Percentiles rank a stretch among this genome's conserved stretches.
These are phyloP conservation scores for Dimargaris xerosporica DNA, from an alignment of 192 early-diverging fungal species.

Conservation along the genomic window DNA sequence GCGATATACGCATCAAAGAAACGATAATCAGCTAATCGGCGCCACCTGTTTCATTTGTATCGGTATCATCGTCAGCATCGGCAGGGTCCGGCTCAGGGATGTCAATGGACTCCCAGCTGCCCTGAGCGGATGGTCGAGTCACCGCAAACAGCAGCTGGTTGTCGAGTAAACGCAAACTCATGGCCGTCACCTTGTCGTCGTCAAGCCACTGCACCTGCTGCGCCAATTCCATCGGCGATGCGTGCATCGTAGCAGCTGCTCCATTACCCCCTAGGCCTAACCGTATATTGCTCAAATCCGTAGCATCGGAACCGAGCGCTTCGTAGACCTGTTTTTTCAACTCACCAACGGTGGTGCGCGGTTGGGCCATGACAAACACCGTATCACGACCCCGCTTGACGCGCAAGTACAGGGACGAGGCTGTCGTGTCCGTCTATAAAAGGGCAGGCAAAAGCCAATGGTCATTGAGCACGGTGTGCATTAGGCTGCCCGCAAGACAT, in stretches of 20 bases:
- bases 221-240: neutral
- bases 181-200: neutral
- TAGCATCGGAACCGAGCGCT: neutral
- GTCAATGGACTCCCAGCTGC: neutral
- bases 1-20: no score
- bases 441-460: no score
- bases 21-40: no score
- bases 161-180: neutral
- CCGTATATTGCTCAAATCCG: neutral
- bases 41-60: no score
- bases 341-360: neutral
- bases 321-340: neutral
- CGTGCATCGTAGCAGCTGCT: neutral
- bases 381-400: neutral
- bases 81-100: neutral
- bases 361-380: neutral
- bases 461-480: no score
- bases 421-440: neutral
- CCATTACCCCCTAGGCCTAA: neutral
- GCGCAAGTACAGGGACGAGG: neutral
- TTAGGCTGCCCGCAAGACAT: no score
- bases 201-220: neutral
- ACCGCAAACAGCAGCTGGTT: neutral
- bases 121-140: neutral
- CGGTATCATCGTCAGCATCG: neutral